Percentiles rank a stretch among this genome's conserved stretches.
phyloP scores from a whole-genome alignment of 202 grass and related monocot species.

The Hordeum pubiflorum region DNA sequence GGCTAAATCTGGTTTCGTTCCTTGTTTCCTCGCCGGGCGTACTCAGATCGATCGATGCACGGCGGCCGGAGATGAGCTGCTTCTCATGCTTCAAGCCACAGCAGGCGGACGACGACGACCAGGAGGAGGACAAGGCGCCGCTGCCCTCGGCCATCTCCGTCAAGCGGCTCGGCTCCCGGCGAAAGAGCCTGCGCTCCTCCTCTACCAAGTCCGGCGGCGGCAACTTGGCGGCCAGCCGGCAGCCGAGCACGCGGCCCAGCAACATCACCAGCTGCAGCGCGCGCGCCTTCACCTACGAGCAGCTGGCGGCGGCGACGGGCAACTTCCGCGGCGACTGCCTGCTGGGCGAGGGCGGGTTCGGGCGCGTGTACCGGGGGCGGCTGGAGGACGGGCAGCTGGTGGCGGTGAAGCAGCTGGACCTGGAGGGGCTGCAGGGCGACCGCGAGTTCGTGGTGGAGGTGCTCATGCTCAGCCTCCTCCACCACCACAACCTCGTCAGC shows the following conservation, averaged over 20 bases:
- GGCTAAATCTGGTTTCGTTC: neutral
- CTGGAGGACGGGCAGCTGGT: neutral
- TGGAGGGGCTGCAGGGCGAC: neutral
- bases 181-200: neutral
- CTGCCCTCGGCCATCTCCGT: neutral
- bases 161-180: neutral
- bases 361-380: neutral
- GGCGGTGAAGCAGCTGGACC: neutral
- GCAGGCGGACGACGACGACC: neutral
- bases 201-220: neutral
- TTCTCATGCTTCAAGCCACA: constrained; percentile 10
- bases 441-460: neutral
- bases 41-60: neutral
- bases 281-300: neutral
- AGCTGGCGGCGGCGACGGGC: neutral
- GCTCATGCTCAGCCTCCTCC: constrained; percentile 5
- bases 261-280: constrained; percentile 18
- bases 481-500: constrained; percentile 3
- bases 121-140: neutral
- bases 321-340: neutral
- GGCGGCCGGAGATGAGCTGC: constrained; percentile 2
- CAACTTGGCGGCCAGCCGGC: neutral
- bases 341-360: constrained; percentile 7
- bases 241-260: neutral
- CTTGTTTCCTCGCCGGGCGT: neutral